Conservation (phyloP, 1,284 basidiomycete species). For the Phellopilus nigrolimitatus region DNA sequence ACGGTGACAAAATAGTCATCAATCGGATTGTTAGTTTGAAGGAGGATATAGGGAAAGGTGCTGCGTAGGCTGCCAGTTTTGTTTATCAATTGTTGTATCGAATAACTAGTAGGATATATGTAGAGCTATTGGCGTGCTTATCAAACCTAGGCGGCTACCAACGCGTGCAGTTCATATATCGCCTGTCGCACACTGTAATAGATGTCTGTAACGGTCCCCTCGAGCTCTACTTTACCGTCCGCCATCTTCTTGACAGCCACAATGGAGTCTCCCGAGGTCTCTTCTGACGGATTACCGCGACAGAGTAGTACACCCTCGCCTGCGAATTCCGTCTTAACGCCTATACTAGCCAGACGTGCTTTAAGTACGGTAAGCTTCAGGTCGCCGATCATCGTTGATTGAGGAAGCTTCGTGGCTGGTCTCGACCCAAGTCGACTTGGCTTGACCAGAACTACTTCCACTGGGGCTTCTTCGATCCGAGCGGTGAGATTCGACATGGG, state of each 20-base stretch:
- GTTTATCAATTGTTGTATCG: background rate
- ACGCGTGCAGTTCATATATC: conserved; percentile 85
- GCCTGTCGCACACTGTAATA: conserved; percentile 85
- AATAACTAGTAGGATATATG: background rate
- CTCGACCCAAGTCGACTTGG: conserved; percentile 52
- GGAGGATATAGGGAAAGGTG: conserved; percentile 84
- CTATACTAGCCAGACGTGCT: conserved; percentile 63
- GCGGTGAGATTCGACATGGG: conserved; percentile 31
- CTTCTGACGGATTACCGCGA: conserved; percentile 55
- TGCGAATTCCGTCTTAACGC: conserved; percentile 85
- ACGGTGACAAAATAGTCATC: conserved; percentile 78
- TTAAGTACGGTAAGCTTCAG: conserved; percentile 87
- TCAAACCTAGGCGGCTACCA: conserved; percentile 55
- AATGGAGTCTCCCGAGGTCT: conserved; percentile 42
- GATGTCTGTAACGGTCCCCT: conserved; percentile 83
- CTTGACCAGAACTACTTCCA: conserved; percentile 27
- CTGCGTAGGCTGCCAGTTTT: background rate
- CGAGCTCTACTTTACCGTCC: conserved; percentile 79
- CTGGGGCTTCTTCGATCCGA: conserved; percentile 26
- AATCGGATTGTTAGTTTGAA: conserved; percentile 96
- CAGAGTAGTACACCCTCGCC: conserved; percentile 96
- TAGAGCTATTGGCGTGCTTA: no score
- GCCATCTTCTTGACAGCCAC: conserved; percentile 86
- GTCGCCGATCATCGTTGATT: conserved; percentile 94
- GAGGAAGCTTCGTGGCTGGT: conserved; percentile 57